Base-by-base conservation (phyloP, 2,329 filamentous ascomycete genomes). In the Trichoderma hamatum region DNA sequence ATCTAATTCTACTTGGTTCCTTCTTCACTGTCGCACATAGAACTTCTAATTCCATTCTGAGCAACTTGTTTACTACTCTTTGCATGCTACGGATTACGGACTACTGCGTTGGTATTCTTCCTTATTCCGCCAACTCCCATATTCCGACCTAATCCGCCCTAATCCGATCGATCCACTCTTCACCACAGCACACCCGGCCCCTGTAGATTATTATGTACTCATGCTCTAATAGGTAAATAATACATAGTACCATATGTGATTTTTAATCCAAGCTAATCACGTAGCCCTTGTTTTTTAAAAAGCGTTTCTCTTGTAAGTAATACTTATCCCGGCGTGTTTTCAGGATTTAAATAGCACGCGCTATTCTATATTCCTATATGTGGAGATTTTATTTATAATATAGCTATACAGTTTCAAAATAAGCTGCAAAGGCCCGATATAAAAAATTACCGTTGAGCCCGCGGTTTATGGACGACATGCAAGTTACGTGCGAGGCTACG, bases 121-220 rank as follows among this genome's bases (percentile, higher is more conserved):
- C 13, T 3, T 63, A 28, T 36, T 28, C 61, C 32, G 32, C 34
- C 9, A 24, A 24, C 21, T 32, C 28, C 43, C 24, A 14, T 51
- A 62, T 16, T 51, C 61, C 61, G 61, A 21, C 49, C 26, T 39
- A 51, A 28, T 64, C 30, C 46, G 46, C 34, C 60, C 60, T 36
- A 19, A 62, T 62, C 60, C 60, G 46, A 51, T 26, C 28, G 26
- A 52, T 11, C 30, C 30, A 52, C 51, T 26, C 26, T 19, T 28
- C 51, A 19, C 11, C 26, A 9, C 14, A 1, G 51, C 51, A 54
- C 14, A 19, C 24, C 16, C 13, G 24, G 46, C 9, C n/a, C 46
- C 21, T 14, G 13, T 21, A 19, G 39, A 9, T 2, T 1, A 5
- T 4, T 39, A n/a, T 1, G 19, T 21, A 36, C 34, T 36, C 13